Conservation (phyloP, 225 moss, liverwort and hornwort species). For the Asterella californica region DNA sequence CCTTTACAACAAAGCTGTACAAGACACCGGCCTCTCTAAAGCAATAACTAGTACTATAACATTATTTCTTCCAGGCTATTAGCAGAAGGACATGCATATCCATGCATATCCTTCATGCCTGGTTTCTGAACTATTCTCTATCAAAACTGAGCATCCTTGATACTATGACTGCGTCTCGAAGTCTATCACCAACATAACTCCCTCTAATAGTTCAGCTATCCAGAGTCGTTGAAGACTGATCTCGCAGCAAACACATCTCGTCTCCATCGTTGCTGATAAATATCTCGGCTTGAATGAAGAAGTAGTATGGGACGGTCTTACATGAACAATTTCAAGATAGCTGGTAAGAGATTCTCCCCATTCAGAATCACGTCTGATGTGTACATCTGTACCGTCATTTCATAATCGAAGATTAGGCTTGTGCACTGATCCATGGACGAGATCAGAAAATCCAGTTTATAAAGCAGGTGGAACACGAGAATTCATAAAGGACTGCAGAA, state of each 20-base stretch:
- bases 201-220: neutral
- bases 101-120: neutral
- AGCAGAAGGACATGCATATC: neutral
- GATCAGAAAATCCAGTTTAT: no score
- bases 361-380: slow-evolving; percentile 43
- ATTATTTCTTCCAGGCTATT: neutral
- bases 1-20: slow-evolving; percentile 2
- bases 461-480: no score
- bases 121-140: neutral
- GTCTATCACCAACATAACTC: neutral
- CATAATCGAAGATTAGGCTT: neutral
- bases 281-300: neutral
- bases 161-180: neutral
- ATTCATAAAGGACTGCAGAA: no score
- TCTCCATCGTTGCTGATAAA: neutral
- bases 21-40: neutral
- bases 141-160: neutral
- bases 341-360: slow-evolving; percentile 27
- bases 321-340: slow-evolving; percentile 58
- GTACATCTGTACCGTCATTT: slow-evolving; percentile 49
- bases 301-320: slow-evolving; percentile 1
- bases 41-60: neutral
- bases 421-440: neutral
- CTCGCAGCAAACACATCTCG: neutral
- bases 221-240: neutral